Evolutionary conservation across 305 asterid genomes (phyloP).

Genomic region (Striga hermonthica): DNA sequence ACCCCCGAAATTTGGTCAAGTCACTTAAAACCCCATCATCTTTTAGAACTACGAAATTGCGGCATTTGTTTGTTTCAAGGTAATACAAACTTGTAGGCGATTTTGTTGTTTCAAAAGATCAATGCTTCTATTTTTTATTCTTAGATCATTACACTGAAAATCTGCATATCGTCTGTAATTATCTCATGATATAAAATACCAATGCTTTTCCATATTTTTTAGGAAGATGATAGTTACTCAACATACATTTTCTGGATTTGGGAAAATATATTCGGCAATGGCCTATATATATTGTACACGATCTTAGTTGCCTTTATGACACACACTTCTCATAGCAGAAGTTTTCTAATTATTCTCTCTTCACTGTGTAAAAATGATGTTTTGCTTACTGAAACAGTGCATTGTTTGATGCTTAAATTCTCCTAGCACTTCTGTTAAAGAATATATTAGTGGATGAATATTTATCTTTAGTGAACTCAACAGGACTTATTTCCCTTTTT

Average conservation of each 20-base stretch:
- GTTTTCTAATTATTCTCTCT: slow-evolving; percentile 32
- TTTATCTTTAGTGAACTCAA: slow-evolving; percentile 31
- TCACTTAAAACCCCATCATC: background rate
- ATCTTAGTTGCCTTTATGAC: slow-evolving; percentile 22
- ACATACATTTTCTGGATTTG: slow-evolving; percentile 16
- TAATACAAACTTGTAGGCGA: background rate
- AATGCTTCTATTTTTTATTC: background rate
- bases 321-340: slow-evolving; percentile 22
- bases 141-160: background rate
- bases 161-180: background rate
- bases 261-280: slow-evolving; percentile 20
- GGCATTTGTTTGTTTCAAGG: background rate
- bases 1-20: background rate
- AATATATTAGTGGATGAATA: slow-evolving; percentile 42
- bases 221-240: background rate
- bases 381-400: slow-evolving; percentile 38
- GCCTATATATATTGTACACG: slow-evolving; percentile 3
- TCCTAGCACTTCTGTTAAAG: slow-evolving; percentile 34
- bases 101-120: background rate
- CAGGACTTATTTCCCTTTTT: slow-evolving; percentile 28
- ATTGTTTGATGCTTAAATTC: slow-evolving; percentile 10
- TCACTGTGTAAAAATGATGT: slow-evolving; percentile 32
- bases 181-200: background rate
- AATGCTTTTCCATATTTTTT: slow-evolving; percentile 15
- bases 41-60: background rate